Conservation (phyloP, 2,329 filamentous ascomycete species). For the Celoporthe dispersa region DNA sequence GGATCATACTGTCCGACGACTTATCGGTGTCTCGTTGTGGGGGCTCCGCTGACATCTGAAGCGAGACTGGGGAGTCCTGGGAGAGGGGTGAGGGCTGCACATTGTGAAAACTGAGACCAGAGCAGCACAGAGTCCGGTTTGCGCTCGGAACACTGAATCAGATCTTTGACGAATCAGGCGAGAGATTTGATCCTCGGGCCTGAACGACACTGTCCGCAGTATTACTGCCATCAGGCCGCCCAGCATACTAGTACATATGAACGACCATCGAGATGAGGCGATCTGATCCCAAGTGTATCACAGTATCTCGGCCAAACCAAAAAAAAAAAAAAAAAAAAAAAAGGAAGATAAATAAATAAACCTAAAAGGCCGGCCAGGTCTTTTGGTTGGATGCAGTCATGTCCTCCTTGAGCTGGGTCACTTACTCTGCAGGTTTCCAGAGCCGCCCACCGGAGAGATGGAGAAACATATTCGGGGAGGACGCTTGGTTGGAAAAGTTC, state of each 20-base stretch:
- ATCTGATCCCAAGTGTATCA: neutral
- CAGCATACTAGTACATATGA: neutral
- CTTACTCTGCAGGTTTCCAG: too few species aligned
- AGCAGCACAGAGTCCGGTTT: too few species aligned
- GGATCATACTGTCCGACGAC: neutral
- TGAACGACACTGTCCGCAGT: neutral
- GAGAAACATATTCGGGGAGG: too few species aligned
- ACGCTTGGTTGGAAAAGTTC: too few species aligned
- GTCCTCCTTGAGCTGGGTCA: neutral
- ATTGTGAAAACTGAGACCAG: too few species aligned
- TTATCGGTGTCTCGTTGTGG: neutral
- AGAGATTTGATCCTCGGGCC: neutral
- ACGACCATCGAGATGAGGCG: neutral
- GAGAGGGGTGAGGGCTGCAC: too few species aligned
- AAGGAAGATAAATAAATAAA: too few species aligned
- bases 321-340: too few species aligned
- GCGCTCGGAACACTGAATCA: neutral
- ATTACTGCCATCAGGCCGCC: neutral
- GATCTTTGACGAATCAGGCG: too few species aligned
- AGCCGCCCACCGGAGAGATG: too few species aligned
- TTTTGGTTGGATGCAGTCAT: neutral
- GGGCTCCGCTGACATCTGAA: neutral
- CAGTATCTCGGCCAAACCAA: neutral
- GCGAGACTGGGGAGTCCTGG: too few species aligned
- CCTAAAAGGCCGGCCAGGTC: too few species aligned